Base-by-base conservation (phyloP, 768 basidiomycete genomes). In the Boletus coccyginus region DNA sequence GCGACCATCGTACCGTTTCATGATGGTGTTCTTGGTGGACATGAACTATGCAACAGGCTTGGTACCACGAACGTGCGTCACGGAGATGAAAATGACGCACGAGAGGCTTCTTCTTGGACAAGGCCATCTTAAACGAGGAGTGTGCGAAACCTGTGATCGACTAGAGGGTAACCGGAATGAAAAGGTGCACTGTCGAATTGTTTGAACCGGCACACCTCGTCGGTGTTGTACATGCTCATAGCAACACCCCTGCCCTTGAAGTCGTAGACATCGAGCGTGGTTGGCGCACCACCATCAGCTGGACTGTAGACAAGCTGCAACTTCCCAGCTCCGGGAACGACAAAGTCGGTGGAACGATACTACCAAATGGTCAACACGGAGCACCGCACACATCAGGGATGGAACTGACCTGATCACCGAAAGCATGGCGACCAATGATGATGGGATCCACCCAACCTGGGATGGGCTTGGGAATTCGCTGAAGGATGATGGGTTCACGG, bases 371-470 rank as follows among this genome's bases (percentile, higher is more conserved):
- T 68, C 50, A 58, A 39, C 24, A 19, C 53, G 38, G 41, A 46
- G 10, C 39, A 36, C 53, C 57, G 46, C 54, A 29, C 29, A 12
- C 32, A 58, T 47, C 53, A 61, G 54, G 50, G 49, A 52, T 44
- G 32, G 31, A 21, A 62, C 78, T 48, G 50, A 86, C 87, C 76
- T 95, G 94, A 75, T 98, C 96, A 66, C 97, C 97, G 65, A 95
- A 95, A 10, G 97, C 97, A 73, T 98, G 97, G 65, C 96, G 86
- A 29, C 96, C 96, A 58, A 98, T 97, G 55, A 93, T 79, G 67
- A 99, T 99, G 44, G 97, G 95, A 66, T 98, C 94, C 52, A 84
- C 80, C 97, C 97, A 99, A 39, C 97, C 96, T 39, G 97, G 97
- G 40, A 98, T 81, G 9, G 95, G 93, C 68, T 88, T 90, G 33